These are phyloP conservation scores for Cryptococcus hybrid DNA, from an alignment of 1,284 basidiomycete species.

Conservation along the genomic window DNA sequence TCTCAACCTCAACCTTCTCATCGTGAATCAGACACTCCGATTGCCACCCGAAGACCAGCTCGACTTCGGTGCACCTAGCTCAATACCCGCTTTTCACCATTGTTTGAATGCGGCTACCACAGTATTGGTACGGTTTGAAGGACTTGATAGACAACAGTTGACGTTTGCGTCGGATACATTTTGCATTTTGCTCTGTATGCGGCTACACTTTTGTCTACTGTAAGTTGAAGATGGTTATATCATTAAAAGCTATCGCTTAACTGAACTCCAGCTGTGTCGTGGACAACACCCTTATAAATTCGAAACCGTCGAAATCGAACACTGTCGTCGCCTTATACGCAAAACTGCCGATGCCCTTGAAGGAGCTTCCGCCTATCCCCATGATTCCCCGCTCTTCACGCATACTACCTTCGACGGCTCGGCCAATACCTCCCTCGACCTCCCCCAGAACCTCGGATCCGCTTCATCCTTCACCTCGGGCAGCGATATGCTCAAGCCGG, in stretches of 20 bases:
- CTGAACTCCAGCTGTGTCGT: slow-evolving; percentile 14
- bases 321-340: slow-evolving; percentile 31
- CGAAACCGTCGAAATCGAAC: slow-evolving; percentile 29
- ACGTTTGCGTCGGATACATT: slow-evolving; percentile 39
- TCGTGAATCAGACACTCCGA: slow-evolving; percentile 37
- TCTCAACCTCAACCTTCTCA: slow-evolving; percentile 37
- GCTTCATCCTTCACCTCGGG: no score
- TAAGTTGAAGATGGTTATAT: slow-evolving; percentile 6
- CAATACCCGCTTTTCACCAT: slow-evolving; percentile 35
- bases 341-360: slow-evolving; percentile 31
- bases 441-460: not conserved
- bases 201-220: slow-evolving; percentile 33
- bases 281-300: slow-evolving; percentile 32
- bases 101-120: slow-evolving; percentile 33
- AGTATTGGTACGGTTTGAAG: slow-evolving; percentile 28
- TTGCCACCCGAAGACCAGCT: slow-evolving; percentile 29
- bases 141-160: slow-evolving; percentile 26
- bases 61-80: slow-evolving; percentile 17
- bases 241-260: no score
- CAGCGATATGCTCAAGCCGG: not conserved
- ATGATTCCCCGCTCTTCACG: slow-evolving; percentile 33
- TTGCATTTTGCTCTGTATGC: slow-evolving; percentile 43
- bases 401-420: slow-evolving; percentile 30
- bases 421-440: slow-evolving; percentile 14
- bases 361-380: slow-evolving; percentile 25